These are phyloP conservation scores for Centrapalus pauciflorus DNA, from an alignment of 129 eudicot species.

Conservation along the genomic window DNA sequence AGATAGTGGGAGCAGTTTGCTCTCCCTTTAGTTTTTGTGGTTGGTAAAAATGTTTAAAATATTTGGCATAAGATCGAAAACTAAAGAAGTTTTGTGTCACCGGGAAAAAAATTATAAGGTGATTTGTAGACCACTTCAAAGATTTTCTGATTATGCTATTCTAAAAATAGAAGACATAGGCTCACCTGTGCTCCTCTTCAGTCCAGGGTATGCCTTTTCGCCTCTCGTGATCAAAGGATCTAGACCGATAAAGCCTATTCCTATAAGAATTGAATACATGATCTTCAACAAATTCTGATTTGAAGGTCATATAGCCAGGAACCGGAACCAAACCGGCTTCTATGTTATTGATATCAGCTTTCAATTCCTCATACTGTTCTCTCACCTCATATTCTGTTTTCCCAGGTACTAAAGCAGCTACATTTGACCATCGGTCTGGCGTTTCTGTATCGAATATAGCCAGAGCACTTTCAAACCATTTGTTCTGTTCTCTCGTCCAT, in stretches of 20 bases:
- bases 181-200: conserved; percentile 89
- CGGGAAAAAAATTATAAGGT: not conserved
- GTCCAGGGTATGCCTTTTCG: conserved; percentile 97
- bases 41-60: too few relatives aligned
- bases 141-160: too few relatives aligned
- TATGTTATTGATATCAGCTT: conserved; percentile 70
- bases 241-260: conserved; percentile 42
- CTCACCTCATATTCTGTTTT: conserved; percentile 76
- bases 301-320: conserved; percentile 50
- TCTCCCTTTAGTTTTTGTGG: too few relatives aligned
- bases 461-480: conserved; percentile 77
- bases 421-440: conserved; percentile 72
- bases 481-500: conserved; percentile 95
- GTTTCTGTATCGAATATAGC: conserved; percentile 67
- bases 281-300: conserved; percentile 52
- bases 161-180: not conserved
- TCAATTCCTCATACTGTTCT: conserved; percentile 61
- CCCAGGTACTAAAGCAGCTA: conserved; percentile 83
- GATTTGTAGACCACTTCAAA: too few relatives aligned
- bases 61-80: too few relatives aligned
- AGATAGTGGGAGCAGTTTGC: too few relatives aligned
- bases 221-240: conserved; percentile 68
- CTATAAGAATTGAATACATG: conserved; percentile 33
- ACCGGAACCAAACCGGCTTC: conserved; percentile 77
- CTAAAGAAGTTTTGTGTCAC: not conserved